Percentiles rank a stretch among this genome's conserved stretches.
Conservation (phyloP, 208 protist genomes). For the Leishmania martiniquensis region DNA sequence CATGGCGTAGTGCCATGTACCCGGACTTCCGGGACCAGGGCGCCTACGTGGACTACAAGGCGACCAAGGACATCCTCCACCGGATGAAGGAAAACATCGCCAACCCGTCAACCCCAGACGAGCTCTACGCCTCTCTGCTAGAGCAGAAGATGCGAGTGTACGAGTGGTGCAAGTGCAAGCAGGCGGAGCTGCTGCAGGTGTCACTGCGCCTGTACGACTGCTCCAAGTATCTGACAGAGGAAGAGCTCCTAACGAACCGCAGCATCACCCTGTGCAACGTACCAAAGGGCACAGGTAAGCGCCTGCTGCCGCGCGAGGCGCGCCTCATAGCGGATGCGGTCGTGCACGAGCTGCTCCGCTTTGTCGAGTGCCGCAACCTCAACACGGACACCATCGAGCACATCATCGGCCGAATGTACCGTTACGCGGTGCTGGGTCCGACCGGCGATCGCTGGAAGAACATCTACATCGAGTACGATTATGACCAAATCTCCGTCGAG, state of each 20-base stretch:
- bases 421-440: slow-evolving; percentile 81
- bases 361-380: slow-evolving; percentile 84
- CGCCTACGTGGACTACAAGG: slow-evolving; percentile 90
- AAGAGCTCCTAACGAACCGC: slow-evolving; percentile 48
- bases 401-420: slow-evolving; percentile 88
- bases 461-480: slow-evolving; percentile 66
- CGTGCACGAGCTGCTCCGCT: slow-evolving; percentile 80
- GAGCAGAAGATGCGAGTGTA: slow-evolving; percentile 75
- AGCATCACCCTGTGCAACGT: slow-evolving; percentile 35
- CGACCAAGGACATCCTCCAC: slow-evolving; percentile 83
- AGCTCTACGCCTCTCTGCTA: slow-evolving; percentile 74
- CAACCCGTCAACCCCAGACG: slow-evolving; percentile 79
- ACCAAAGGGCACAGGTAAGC: slow-evolving; percentile 7
- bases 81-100: slow-evolving; percentile 89
- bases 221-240: slow-evolving; percentile 64
- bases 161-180: slow-evolving; percentile 73
- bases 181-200: slow-evolving; percentile 60
- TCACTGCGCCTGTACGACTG: slow-evolving; percentile 60
- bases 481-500: slow-evolving; percentile 61
- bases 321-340: slow-evolving; percentile 72
- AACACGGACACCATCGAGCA: slow-evolving; percentile 90
- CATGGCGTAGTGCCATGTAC: slow-evolving; percentile 84
- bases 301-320: slow-evolving; percentile 59
- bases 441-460: slow-evolving; percentile 85
- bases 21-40: slow-evolving; percentile 80